Base-by-base conservation (phyloP, 2,329 filamentous ascomycete genomes). In the Pseudogymnoascus sp. region DNA sequence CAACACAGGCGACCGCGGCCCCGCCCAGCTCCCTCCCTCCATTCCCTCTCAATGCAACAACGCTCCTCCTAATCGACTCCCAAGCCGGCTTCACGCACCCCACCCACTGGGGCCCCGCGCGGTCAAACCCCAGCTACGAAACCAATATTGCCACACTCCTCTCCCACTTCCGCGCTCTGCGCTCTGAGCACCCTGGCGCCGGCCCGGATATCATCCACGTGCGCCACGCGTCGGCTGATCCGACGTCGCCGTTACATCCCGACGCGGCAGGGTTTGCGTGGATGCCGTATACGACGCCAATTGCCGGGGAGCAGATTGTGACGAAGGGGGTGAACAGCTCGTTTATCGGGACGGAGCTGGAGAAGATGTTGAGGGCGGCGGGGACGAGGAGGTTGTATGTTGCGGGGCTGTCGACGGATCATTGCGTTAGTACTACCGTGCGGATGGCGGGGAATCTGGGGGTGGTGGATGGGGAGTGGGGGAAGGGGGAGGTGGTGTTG, bases 401-500 rank as follows among this genome's bases (percentile, higher is more conserved):
- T 29, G 71, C 70, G 1, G 79, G 79, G 0, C 64, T 81, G 63
- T 79, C 76, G 3, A 80, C 79, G 37, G 79, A 81, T 68, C 79
- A 81, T 65, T 81, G 79, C 62, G 78, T 81, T 13, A 79, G 76
- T 63, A 81, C 79, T 3, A 77, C 76, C 1, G 74, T 76, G 40
- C 75, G 79, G 6, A 79, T 80, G 77, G 79, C 79, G 1, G 75
- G 71, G 16, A 81, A 81, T 65, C 62, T 81, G 44, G 73, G 74
- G 4, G 76, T 81, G 14, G 74, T 76, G 42, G 74, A 77, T 65
- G 68, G 71, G 50, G 68, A 71, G 7, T 67, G 72, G 2, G 69
- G 68, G 16, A 64, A 66, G 21, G 72, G 74, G 11, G 71, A 73
- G 16, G 75, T 80, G 59, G 66, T 81, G 24, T 68, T 80, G 13